Evolutionary conservation across 805 yeast genomes (phyloP), one percentile per base, ranked within the genome.

Genomic region (Candida tallmaniae): DNA sequence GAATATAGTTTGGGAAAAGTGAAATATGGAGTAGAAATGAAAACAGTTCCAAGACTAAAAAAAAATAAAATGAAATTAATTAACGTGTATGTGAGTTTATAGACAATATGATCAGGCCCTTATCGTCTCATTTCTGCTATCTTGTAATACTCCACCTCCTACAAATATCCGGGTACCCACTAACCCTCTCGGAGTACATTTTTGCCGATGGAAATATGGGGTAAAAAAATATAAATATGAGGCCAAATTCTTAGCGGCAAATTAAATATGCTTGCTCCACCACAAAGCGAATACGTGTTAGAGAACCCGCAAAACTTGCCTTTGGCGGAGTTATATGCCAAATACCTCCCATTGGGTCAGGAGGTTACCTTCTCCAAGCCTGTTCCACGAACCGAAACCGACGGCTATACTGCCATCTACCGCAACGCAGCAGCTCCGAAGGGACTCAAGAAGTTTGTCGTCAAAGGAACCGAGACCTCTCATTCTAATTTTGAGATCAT

Each of bases 381-480:
- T 4, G 22, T 44, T 21, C 39, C 44, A 0, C 52, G 54, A 5
- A 46, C 56, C 23, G 47, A 32, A 28, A 23, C 34, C 10, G 45
- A 40, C 0, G 67, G 63, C 1, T 53, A 32, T 36, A 53, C 63
- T 3, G 46, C 54, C 3, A 52, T 61, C 27, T 62, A 58, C 47
- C 43, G 68, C 24, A 60, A 55, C 42, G 36, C 10, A 5, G 34
- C 25, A 10, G 20, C 28, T 2, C 5, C 17, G 7, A 13, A 26
- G 4, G 27, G 24, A 4, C 13, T 20, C 8, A 46, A 65, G 50
- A 42, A 40, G 27, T 41, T 31, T 9, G 34, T 62, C 30, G 54
- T 61, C 18, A 65, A 70, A 3, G 52, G 50, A 14, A 42, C 69
- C 28, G 51, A 56, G 31, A 73, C 77, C 7, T 49, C 57, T 32